These are phyloP conservation scores for Hymenoscyphus infarciens DNA, from an alignment of 2,329 filamentous ascomycete genomes.

Conservation along the genomic window DNA sequence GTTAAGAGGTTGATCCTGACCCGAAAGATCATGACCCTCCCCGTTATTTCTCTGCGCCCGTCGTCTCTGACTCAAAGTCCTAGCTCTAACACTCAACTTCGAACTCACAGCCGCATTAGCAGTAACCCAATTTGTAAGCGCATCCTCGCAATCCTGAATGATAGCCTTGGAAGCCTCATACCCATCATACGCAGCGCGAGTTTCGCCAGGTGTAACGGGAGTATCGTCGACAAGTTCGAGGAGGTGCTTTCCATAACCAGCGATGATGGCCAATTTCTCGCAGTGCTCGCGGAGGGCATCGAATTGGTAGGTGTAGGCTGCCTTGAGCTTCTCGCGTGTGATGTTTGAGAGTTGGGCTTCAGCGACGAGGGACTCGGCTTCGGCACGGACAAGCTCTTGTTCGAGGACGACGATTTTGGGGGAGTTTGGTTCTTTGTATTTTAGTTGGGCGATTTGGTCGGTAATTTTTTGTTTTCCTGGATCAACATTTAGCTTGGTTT, in stretches of 20 bases:
- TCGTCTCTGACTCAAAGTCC: conserved; percentile 82
- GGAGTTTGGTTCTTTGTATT: conserved; percentile 99
- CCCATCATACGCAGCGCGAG: conserved; percentile 90
- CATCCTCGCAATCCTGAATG: conserved; percentile 97
- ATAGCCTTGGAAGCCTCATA: conserved; percentile 98
- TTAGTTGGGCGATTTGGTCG: conserved; percentile 96
- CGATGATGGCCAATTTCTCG: conserved; percentile 97
- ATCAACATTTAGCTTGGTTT: conserved; percentile 23
- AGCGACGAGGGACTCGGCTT: conserved; percentile 97
- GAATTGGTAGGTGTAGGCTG: conserved; percentile 96
- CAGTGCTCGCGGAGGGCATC: conserved; percentile 95
- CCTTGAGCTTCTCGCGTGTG: conserved; percentile 98
- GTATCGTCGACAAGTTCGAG: conserved; percentile 94
- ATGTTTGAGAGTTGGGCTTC: conserved; percentile 99
- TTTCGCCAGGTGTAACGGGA: conserved; percentile 95
- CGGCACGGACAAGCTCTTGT: conserved; percentile 95
- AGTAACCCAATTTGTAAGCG: conserved; percentile 94
- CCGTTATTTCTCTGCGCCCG: conserved; percentile 58
- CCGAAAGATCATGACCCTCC: conserved; percentile 77
- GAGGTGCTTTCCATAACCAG: conserved; percentile 97
- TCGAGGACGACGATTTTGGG: conserved; percentile 96
- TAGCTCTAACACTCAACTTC: conserved; percentile 81
- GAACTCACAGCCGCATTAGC: conserved; percentile 85
- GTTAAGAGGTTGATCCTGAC: conserved; percentile 75
- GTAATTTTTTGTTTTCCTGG: conserved; percentile 98